Conservation (phyloP, 192 early-diverging fungal genomes). For the Coemansia sp. region DNA sequence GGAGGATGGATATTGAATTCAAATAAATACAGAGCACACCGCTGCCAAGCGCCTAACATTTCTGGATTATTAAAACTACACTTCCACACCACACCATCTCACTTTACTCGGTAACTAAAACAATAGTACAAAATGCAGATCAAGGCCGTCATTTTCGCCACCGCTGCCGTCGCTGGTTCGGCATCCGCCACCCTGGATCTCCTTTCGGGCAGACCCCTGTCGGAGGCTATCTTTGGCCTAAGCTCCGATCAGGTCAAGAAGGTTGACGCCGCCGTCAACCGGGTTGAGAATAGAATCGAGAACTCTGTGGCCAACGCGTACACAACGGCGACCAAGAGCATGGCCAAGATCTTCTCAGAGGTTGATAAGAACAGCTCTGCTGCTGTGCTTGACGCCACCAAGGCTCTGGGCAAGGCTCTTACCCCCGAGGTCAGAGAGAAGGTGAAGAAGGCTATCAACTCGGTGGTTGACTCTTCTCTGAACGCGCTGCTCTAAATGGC, state of each 20-base stretch:
- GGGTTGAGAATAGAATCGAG: constrained; percentile 28
- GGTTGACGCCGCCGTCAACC: constrained; percentile 33
- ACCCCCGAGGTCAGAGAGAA: constrained; percentile 50
- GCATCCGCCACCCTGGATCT: constrained; percentile 45
- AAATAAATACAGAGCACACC: neutral
- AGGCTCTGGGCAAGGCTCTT: constrained; percentile 38
- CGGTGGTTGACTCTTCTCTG: constrained; percentile 42
- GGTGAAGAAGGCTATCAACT: constrained; percentile 48
- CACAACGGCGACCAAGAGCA: constrained; percentile 14
- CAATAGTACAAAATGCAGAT: constrained; percentile 20
- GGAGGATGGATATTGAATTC: neutral
- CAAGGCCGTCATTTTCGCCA: constrained; percentile 23
- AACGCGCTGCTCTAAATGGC: constrained; percentile 37
- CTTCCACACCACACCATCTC: neutral
- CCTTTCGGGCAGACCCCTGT: constrained; percentile 41
- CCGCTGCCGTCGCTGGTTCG: constrained; percentile 23
- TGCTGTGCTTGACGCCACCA: constrained; percentile 30
- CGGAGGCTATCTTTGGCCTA: constrained; percentile 50
- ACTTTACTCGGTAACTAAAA: neutral
- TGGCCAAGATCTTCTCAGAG: constrained; percentile 28
- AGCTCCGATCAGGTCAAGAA: constrained; percentile 47
- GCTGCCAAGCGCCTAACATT: neutral
- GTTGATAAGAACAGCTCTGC: constrained; percentile 45
- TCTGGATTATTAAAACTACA: neutral
- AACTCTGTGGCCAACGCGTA: constrained; percentile 15